These are phyloP conservation scores for Melampsora americana DNA, from an alignment of 1,284 basidiomycete genomes.

Conservation along the genomic window DNA sequence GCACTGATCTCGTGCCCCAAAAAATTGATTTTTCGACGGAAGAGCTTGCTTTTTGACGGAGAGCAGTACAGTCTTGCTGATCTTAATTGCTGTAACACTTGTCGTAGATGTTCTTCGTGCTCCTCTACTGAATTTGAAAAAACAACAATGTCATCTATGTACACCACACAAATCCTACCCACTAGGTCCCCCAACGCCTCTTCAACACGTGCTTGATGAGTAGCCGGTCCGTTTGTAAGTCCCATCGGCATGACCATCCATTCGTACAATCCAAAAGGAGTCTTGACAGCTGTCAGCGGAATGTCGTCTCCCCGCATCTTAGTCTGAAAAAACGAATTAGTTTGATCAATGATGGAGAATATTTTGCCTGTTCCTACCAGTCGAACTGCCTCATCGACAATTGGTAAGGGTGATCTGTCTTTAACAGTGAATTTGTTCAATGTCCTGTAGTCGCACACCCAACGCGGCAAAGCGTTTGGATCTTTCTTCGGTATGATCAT, in stretches of 20 bases:
- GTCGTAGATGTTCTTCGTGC: constrained; percentile 48
- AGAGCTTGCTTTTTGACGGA: constrained; percentile 47
- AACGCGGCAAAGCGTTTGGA: constrained; percentile 45
- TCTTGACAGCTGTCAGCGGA: constrained; percentile 55
- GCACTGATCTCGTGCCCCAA: constrained; percentile 55
- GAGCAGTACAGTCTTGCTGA: not conserved
- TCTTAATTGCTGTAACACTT: not conserved
- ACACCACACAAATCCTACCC: constrained; percentile 56
- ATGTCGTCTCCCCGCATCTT: constrained; percentile 55
- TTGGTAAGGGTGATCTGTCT: constrained; percentile 8
- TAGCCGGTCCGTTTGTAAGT: constrained; percentile 55
- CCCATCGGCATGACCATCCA: constrained; percentile 59
- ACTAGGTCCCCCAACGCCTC: constrained; percentile 48
- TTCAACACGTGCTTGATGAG: constrained; percentile 49
- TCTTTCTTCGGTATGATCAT: constrained; percentile 28
- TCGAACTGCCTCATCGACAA: not conserved
- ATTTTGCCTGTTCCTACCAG: constrained; percentile 46
- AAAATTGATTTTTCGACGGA: constrained; percentile 51
- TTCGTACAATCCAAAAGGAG: constrained; percentile 56
- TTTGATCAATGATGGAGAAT: constrained; percentile 57
- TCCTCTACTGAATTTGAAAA: constrained; percentile 56
- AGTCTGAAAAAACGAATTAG: constrained; percentile 58
- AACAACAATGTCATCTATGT: constrained; percentile 59
- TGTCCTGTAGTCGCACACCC: constrained; percentile 45
- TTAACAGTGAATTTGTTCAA: constrained; percentile 4